Conservation (phyloP, 192 early-diverging fungal genomes). For the Endogone sp. region DNA sequence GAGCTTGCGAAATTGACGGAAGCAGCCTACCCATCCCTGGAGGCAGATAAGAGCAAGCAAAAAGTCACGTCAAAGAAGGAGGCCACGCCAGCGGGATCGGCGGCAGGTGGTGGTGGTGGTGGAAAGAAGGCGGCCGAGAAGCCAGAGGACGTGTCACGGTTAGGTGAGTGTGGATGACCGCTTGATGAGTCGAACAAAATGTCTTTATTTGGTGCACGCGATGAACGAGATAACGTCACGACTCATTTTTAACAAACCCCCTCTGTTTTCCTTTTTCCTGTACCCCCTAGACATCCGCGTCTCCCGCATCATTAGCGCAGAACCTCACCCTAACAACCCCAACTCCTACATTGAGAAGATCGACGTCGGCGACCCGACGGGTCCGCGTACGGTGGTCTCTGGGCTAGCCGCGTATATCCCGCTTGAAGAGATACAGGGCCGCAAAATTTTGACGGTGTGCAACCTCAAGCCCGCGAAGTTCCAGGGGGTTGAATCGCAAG, state of each 20-base stretch:
- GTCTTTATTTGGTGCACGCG: too few relatives aligned
- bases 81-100: not conserved
- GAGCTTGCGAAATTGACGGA: slow-evolving; percentile 68
- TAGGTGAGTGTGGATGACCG: not conserved
- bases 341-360: slow-evolving; percentile 56
- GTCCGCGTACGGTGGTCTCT: slow-evolving; percentile 58
- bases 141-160: not conserved
- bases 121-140: not conserved
- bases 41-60: slow-evolving; percentile 42
- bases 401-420: slow-evolving; percentile 54
- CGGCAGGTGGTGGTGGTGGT: not conserved
- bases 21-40: slow-evolving; percentile 80
- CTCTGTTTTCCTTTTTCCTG: too few relatives aligned
- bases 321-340: slow-evolving; percentile 45
- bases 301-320: slow-evolving; percentile 52
- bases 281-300: slow-evolving; percentile 57
- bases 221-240: too few relatives aligned
- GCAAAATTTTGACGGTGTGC: slow-evolving; percentile 48
- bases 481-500: slow-evolving; percentile 52
- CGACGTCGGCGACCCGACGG: slow-evolving; percentile 49
- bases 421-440: slow-evolving; percentile 51
- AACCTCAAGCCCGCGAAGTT: slow-evolving; percentile 62
- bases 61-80: slow-evolving; percentile 55
- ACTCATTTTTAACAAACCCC: too few relatives aligned
- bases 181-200: not conserved